phyloP scores from a whole-genome alignment of 345 rosid species.

The Hypericum perforatum region DNA sequence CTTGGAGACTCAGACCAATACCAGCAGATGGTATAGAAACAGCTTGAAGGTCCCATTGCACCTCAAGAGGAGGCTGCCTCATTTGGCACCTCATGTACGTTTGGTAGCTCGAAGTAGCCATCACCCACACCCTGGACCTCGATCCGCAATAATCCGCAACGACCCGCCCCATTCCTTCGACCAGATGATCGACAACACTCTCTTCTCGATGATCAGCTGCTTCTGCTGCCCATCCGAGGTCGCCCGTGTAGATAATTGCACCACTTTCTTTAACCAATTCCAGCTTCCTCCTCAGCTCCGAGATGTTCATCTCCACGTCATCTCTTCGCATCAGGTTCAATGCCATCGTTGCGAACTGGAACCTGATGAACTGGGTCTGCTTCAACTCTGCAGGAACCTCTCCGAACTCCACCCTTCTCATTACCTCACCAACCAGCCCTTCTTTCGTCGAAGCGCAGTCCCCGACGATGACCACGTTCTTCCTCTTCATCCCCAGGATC shows the following conservation, averaged over 20 bases:
- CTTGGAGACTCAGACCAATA: conserved; percentile 65
- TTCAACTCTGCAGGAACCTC: conserved; percentile 66
- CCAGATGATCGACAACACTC: conserved; percentile 52
- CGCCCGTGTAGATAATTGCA: conserved; percentile 69
- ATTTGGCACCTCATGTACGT: conserved; percentile 75
- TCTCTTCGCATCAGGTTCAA: conserved; percentile 59
- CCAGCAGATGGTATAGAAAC: conserved; percentile 78
- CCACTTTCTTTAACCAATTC: conserved; percentile 43
- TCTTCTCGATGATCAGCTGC: conserved; percentile 15
- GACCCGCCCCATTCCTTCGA: conserved; percentile 54
- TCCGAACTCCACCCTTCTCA: conserved; percentile 52
- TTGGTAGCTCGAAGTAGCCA: conserved; percentile 67
- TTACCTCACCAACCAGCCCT: conserved; percentile 46
- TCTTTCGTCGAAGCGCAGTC: conserved; percentile 50
- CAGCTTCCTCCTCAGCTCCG: conserved; percentile 49
- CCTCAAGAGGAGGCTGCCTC: conserved; percentile 75
- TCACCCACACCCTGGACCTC: conserved; percentile 50
- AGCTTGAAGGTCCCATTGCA: conserved; percentile 73
- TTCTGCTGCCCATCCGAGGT: conserved; percentile 61
- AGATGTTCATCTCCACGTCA: conserved; percentile 46
- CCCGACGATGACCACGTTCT: conserved; percentile 65
- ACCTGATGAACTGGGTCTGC: conserved; percentile 46
- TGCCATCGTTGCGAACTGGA: conserved; percentile 54
- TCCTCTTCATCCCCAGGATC: conserved; percentile 50
- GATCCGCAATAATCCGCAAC: conserved; percentile 28